phyloP scores from a whole-genome alignment of 139 green algal genomes.

The Tetratostichococcus sp. region DNA sequence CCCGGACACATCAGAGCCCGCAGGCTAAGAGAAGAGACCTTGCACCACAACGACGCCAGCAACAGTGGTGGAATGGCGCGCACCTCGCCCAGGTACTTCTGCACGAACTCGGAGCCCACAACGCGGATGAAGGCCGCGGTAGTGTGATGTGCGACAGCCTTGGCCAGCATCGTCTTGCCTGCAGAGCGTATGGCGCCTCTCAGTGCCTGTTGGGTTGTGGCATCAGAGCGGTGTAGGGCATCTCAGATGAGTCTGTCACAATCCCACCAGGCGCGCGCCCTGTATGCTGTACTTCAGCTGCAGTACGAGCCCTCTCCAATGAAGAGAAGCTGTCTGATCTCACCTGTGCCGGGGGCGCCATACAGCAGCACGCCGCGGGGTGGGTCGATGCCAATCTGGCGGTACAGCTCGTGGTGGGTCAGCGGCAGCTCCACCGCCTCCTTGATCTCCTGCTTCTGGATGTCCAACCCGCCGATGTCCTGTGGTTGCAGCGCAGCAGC shows the following conservation, averaged over 20 bases:
- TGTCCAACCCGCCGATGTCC: slow-evolving; percentile 97
- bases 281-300: too few species aligned
- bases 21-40: too few species aligned
- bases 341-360: slow-evolving; percentile 79
- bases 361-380: slow-evolving; percentile 96
- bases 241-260: too few species aligned
- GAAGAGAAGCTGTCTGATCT: too few species aligned
- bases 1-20: too few species aligned
- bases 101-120: slow-evolving; percentile 97
- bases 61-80: neutral
- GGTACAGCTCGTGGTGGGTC: slow-evolving; percentile 93
- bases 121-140: slow-evolving; percentile 97
- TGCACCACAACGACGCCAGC: too few species aligned
- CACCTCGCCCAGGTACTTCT: slow-evolving; percentile 98
- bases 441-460: slow-evolving; percentile 99
- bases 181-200: neutral
- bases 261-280: too few species aligned
- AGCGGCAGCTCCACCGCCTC: slow-evolving; percentile 99
- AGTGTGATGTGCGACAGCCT: slow-evolving; percentile 96
- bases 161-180: slow-evolving; percentile 94
- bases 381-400: slow-evolving; percentile 94
- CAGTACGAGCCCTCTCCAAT: too few species aligned
- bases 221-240: too few species aligned
- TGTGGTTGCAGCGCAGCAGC: too few species aligned
- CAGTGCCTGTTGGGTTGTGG: neutral